A percentile compares a stretch with the other conserved stretches of the same genome.
Evolutionary conservation across 169 alveolate genomes (phyloP).

Genomic region (Plasmodium vinckei): DNA sequence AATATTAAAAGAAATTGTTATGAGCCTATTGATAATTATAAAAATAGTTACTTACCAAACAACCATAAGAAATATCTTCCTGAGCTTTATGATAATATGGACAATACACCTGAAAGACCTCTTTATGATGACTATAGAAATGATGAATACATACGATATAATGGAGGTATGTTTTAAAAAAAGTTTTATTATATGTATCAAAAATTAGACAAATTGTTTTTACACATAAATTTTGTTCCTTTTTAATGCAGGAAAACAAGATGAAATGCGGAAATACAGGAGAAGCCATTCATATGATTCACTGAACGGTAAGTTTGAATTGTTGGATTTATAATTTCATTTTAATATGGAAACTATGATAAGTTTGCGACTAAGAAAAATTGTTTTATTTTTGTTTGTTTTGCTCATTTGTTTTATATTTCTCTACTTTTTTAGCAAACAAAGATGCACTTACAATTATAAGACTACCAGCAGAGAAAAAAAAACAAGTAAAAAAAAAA

Average conservation of each 20-base stretch:
- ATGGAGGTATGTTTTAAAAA: constrained; percentile 2
- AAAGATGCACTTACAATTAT: constrained; percentile 68
- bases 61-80: constrained; percentile 12
- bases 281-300: constrained; percentile 36
- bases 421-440: constrained; percentile 4
- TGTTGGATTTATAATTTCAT: too few relatives aligned
- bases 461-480: constrained; percentile 66
- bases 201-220: neutral
- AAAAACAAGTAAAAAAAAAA: constrained; percentile 75
- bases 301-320: constrained; percentile 14
- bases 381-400: neutral
- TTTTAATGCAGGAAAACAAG: constrained; percentile 38
- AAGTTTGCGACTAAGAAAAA: too few relatives aligned
- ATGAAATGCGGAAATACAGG: constrained; percentile 28
- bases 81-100: constrained; percentile 25
- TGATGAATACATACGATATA: constrained; percentile 1
- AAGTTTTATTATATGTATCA: neutral
- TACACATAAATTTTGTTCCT: neutral
- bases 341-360: too few relatives aligned
- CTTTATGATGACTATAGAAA: constrained; percentile 21
- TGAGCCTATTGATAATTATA: constrained; percentile 27
- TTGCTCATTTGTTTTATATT: neutral
- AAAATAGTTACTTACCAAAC: neutral
- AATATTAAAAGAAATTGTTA: constrained; percentile 39
- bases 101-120: constrained; percentile 10